Conservation (phyloP, 2,329 filamentous ascomycete genomes). For the Sclerotinia minor region DNA sequence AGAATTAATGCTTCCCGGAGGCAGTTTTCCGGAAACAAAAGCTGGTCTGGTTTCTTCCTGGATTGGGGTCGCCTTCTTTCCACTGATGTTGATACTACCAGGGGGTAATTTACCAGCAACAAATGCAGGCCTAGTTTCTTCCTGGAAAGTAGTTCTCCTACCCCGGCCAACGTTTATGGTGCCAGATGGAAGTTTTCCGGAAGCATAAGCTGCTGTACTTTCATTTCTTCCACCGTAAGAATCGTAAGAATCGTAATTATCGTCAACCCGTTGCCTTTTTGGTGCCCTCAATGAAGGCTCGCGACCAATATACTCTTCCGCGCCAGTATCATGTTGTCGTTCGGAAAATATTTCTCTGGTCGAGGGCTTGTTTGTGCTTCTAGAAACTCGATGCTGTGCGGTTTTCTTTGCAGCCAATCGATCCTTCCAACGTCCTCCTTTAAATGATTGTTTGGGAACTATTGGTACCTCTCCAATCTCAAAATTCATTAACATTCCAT, state of each 20-base stretch:
- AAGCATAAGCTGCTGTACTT: constrained; percentile 34
- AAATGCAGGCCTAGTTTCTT: constrained; percentile 29
- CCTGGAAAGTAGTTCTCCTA: constrained; percentile 27
- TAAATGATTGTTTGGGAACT: constrained; percentile 65
- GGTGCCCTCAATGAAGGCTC: constrained; percentile 34
- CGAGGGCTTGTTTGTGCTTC: constrained; percentile 28
- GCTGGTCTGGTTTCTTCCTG: constrained; percentile 30
- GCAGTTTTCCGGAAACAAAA: constrained; percentile 42
- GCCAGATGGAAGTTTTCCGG: constrained; percentile 44
- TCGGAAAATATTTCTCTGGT: constrained; percentile 39
- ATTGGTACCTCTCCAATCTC: constrained; percentile 69
- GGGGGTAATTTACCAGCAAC: constrained; percentile 43
- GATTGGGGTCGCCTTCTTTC: constrained; percentile 29
- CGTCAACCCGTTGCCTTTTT: constrained; percentile 50
- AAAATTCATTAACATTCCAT: constrained; percentile 94
- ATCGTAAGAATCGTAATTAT: constrained; percentile 25
- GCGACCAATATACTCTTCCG: constrained; percentile 41
- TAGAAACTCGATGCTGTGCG: constrained; percentile 53
- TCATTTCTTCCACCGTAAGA: constrained; percentile 28
- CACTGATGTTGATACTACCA: constrained; percentile 39
- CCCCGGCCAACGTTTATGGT: constrained; percentile 35
- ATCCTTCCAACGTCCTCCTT: constrained; percentile 92
- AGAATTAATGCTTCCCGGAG: constrained; percentile 42
- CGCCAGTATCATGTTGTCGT: constrained; percentile 31
- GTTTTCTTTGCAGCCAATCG: constrained; percentile 75